A percentile compares a stretch with the other conserved stretches of the same genome.
Conservation (phyloP, 768 basidiomycete genomes). For the Leccinellum rugosiceps region DNA sequence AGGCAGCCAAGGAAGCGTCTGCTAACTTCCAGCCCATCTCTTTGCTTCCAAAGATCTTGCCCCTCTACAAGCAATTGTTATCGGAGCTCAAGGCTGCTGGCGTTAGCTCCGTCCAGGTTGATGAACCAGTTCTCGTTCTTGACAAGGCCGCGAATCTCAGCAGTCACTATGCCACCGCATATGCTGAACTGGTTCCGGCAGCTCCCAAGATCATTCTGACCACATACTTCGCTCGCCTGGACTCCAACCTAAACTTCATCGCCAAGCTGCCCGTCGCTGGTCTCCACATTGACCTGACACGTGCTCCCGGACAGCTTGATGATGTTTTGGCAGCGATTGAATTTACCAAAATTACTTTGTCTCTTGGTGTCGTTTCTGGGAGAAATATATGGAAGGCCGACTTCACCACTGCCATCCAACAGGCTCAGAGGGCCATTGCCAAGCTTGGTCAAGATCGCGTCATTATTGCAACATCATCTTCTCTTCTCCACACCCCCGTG, state of each 20-base stretch:
- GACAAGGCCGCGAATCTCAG: constrained; percentile 77
- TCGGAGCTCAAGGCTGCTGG: constrained; percentile 90
- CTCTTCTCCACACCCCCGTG: constrained; percentile 97
- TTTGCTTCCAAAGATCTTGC: constrained; percentile 84
- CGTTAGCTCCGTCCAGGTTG: constrained; percentile 92
- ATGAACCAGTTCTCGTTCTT: constrained; percentile 94
- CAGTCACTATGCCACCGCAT: constrained; percentile 76
- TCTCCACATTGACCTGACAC: constrained; percentile 95
- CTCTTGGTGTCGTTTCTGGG: constrained; percentile 94
- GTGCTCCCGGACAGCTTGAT: constrained; percentile 87
- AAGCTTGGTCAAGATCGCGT: constrained; percentile 84
- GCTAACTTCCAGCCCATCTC: constrained; percentile 87
- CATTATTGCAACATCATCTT: constrained; percentile 93
- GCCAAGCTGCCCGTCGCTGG: constrained; percentile 90
- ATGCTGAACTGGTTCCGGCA: constrained; percentile 74
- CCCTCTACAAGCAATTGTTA: constrained; percentile 88
- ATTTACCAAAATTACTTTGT: constrained; percentile 74
- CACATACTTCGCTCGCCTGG: constrained; percentile 97
- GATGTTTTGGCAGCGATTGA: constrained; percentile 80
- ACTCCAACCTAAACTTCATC: constrained; percentile 82
- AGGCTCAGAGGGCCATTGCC: constrained; percentile 80
- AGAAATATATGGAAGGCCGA: constrained; percentile 99
- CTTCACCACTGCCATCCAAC: constrained; percentile 76
- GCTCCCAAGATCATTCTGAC: constrained; percentile 92
- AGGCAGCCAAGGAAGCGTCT: constrained; percentile 81